Base-by-base conservation (phyloP, 2,329 filamentous ascomycete species). In the Fusarium sp. region DNA sequence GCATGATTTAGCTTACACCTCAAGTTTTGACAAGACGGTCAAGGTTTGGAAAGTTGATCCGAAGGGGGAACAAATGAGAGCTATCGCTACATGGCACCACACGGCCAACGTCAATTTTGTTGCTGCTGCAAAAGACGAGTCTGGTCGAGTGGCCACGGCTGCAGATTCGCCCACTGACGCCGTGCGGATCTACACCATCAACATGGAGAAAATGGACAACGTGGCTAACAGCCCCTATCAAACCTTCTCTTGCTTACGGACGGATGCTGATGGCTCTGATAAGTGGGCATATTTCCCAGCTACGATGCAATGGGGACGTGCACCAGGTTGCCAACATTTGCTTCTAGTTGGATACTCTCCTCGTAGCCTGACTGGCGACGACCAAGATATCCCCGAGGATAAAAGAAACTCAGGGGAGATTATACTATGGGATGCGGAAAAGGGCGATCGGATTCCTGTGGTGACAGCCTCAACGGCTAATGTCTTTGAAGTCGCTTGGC, bases 401-500 rank as follows among this genome's bases (percentile, higher is more conserved):
- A 85, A 87, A 69, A 73, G 73, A n/a, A 83, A 87, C 50, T 84
- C 87, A 0, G 89, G 89, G 11, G 88, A 90, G 71, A 83, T 91
- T 5, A 85, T 85, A 40, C 75, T 91, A 2, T 91, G 88, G 87
- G 82, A 91, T 72, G 83, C 85, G 0, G 56, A 75, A 1, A 79
- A 78, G 3, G 80, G 80, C 11, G 74, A 79, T 11, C 79, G 82
- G 44, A 78, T 89, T 44, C 80, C 79, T 6, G 81, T 91, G 5
- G 77, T 82, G 21, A 84, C 85, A 5, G 84, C 83, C 2, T 84
- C 84, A 1, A 84, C 83, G 1, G 84, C 87, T 45, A 91, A 91
- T 58, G 87, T 90, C 3, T 91, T 91, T 44, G 89, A 91, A 70
- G 85, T 90, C 3, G 79, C 83, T 0, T 91, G 89, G 89, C 89